Evolutionary conservation across 2,329 filamentous ascomycete species (phyloP), one percentile per base, ranked within the genome.

Genomic region (Pseudogymnoascus sp.): DNA sequence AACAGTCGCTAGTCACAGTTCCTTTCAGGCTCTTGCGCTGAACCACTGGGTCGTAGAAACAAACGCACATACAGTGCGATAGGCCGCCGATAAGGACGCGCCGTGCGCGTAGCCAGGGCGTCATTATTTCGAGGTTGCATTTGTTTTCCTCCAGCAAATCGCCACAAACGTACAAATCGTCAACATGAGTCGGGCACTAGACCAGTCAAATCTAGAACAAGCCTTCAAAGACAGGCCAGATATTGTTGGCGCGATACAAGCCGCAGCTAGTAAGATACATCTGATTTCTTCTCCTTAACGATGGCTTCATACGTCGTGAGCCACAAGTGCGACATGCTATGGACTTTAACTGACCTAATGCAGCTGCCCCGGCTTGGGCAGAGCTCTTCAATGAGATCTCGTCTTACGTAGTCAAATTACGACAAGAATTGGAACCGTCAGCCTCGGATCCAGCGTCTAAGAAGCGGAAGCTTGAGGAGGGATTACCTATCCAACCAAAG

Each of bases 301-400:
- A 28, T 30, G 9, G 39, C 22, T 41, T 59, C 25, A 30, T 22
- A 20, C 28, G 59, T 60, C 2, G 35, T 28, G 28, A 39, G 14
- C 22, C n/a, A 30, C 43, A 54, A 14, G 47, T 54, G 47, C 34
- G 30, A 18, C 18, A 57, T 28, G 4, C 18, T 22, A 14, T 28
- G n/a, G 22, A 38, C 18, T 43, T 37, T 35, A 43, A 30, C 61
- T 61, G 30, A 43, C 61, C 18, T 50, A 22, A 58, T 57, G 18
- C n/a, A 62, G 62, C 28, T 39, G 60, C 35, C 9, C 61, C 61
- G 32, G 57, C 32, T 25, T 54, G 41, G 57, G 66, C 70, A 41
- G 71, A 72, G 63, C 64, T 73, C 5, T 73, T 73, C 62, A 72
- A 72, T 59, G 65, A 71, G 47, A 72, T 73, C 32, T 71, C 70